Conservation (phyloP, 306 rosid genomes). For the Dicorynia guianensis region DNA sequence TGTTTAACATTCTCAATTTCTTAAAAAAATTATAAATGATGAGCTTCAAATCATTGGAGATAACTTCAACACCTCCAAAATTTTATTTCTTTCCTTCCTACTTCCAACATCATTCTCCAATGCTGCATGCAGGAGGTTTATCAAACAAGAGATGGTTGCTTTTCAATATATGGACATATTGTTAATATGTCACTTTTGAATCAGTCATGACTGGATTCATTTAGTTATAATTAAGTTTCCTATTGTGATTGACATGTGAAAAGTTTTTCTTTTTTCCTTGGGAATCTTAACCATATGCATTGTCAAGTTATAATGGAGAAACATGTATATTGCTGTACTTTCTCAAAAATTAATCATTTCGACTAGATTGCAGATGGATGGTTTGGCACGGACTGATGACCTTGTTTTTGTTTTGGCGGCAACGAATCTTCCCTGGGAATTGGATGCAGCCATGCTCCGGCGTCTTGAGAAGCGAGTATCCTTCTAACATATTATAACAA, state of each 20-base stretch:
- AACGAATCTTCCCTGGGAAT: slow-evolving; percentile 78
- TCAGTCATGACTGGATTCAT: neutral
- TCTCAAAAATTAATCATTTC: slow-evolving; percentile 41
- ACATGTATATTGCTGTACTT: slow-evolving; percentile 15
- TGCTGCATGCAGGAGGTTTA: slow-evolving; percentile 15
- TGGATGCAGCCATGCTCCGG: slow-evolving; percentile 83
- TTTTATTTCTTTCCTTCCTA: slow-evolving; percentile 14
- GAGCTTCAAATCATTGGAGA: no score
- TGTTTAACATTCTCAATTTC: slow-evolving; percentile 1
- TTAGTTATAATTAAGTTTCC: neutral
- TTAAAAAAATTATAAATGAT: no score
- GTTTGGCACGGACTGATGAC: slow-evolving; percentile 62
- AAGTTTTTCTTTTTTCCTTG: neutral
- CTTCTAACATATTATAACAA: slow-evolving; percentile 37
- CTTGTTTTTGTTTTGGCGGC: slow-evolving; percentile 82
- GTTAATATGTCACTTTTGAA: neutral
- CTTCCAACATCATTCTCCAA: slow-evolving; percentile 5
- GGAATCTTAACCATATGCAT: neutral
- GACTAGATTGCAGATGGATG: slow-evolving; percentile 74
- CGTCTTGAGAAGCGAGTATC: slow-evolving; percentile 84
- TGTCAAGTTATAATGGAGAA: neutral
- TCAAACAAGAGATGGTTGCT: neutral
- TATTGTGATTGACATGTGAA: slow-evolving; percentile 33
- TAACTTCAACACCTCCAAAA: no score
- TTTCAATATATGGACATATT: slow-evolving; percentile 24